These are phyloP conservation scores for Penicillium expansum DNA, from an alignment of 2,329 filamentous ascomycete genomes.

Conservation along the genomic window DNA sequence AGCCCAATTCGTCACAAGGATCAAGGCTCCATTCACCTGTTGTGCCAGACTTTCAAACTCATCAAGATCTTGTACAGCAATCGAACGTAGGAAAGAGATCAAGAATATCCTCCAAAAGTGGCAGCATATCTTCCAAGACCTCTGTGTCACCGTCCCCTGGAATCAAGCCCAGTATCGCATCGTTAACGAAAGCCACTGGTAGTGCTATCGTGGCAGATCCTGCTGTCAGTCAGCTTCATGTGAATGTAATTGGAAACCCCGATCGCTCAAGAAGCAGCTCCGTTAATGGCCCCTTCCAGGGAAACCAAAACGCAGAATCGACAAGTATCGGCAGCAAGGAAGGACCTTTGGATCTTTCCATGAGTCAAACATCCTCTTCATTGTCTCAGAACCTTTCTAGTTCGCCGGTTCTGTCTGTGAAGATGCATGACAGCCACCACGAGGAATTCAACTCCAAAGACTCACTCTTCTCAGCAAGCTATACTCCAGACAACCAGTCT, in stretches of 20 bases:
- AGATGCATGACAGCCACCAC: slow-evolving; percentile 27
- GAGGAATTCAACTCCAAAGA: slow-evolving; percentile 29
- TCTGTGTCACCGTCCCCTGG: slow-evolving; percentile 39
- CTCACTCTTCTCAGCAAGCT: slow-evolving; percentile 18
- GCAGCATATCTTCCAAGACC: slow-evolving; percentile 44
- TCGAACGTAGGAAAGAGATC: slow-evolving; percentile 31
- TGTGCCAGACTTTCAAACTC: slow-evolving; percentile 29
- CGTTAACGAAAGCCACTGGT: slow-evolving; percentile 35
- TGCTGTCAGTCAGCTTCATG: slow-evolving; percentile 48
- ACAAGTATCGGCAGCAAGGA: slow-evolving; percentile 32
- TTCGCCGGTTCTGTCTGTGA: slow-evolving; percentile 36
- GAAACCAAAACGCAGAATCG: slow-evolving; percentile 31
- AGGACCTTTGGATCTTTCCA: slow-evolving; percentile 25
- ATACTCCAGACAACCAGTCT: slow-evolving; percentile 21
- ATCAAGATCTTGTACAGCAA: slow-evolving; percentile 28
- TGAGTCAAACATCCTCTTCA: slow-evolving; percentile 33
- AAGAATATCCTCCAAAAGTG: slow-evolving; percentile 42
- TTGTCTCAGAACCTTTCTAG: slow-evolving; percentile 29
- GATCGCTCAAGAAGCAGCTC: slow-evolving; percentile 33
- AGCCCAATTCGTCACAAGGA: slow-evolving; percentile 34
- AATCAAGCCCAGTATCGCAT: slow-evolving; percentile 38
- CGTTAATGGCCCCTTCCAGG: slow-evolving; percentile 30
- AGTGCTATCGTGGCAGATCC: slow-evolving; percentile 41
- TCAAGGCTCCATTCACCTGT: slow-evolving; percentile 41
- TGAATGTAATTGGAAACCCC: slow-evolving; percentile 35